Evolutionary conservation across 2,329 filamentous ascomycete species (phyloP), one percentile per base, ranked within the genome.

Genomic region (Cordyceps farinosa): DNA sequence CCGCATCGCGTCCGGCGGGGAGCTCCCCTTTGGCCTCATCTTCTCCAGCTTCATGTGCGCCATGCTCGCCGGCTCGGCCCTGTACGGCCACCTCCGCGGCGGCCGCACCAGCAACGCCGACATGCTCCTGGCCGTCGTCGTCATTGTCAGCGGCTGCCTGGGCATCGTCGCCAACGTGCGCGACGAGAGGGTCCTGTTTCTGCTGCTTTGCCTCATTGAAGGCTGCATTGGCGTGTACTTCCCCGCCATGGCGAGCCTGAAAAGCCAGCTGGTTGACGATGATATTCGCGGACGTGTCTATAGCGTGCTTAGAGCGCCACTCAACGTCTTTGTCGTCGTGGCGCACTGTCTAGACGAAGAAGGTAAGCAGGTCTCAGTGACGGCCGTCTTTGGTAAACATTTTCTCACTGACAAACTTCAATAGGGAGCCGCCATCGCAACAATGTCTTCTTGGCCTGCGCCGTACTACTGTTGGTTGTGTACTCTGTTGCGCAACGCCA

Each of bases 171-270:
- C 78, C 9, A 68, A 81, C 2, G 62, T 79, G 15, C 75, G 77
- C 66, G 73, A 74, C 42, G 79, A 82, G 68, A 66, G 70, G 3
- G 51, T 79, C 4, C 77, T 82, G 0, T 83, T 87, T 66, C 85
- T 81, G 80, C 77, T 77, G 8, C 85, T 87, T 68, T 85, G 82
- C 67, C 65, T 85, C 1, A 81, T 87, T 60, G 84, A 87, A 69
- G 74, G 76, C 11, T 84, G 82, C 69, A 79, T 86, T 29, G 85
- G 84, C 5, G 74, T 82, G 42, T 87, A 87, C 68, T 86, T 79
- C 67, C 85, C 84, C 0, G 80, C 78, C 63, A 83, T 86, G 70
- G 81, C 78, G 1, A 80, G 80, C 55, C 69, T 86, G 61, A 87
- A 86, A 71, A 80, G 81, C 40, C 74, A 78, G 48, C 69, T 82